Conservation (phyloP, 192 early-diverging fungal species). For the Coemansia sp. region DNA sequence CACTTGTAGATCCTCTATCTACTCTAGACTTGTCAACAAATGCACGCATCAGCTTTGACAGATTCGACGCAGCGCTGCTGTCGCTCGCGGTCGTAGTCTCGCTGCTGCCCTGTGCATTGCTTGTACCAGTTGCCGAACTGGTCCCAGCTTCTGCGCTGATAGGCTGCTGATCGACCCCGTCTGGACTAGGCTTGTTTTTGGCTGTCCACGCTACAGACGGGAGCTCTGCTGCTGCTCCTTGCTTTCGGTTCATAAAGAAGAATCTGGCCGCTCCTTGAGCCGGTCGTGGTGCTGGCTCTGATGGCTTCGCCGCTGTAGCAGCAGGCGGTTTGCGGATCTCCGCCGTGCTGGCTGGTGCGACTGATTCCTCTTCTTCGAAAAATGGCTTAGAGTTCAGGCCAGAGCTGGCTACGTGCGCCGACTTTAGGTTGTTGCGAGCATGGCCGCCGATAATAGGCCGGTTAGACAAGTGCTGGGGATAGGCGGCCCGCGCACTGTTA, state of each 20-base stretch:
- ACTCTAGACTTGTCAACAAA: background rate
- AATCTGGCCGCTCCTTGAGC: slow-evolving; percentile 1
- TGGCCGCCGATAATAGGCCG: slow-evolving; percentile 20
- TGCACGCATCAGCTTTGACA: slow-evolving; percentile 2
- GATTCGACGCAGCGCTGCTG: background rate
- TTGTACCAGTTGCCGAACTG: background rate
- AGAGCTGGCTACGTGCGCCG: slow-evolving; percentile 8
- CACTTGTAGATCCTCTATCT: background rate
- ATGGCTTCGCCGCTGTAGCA: background rate
- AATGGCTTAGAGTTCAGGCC: slow-evolving; percentile 19
- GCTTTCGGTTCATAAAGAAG: slow-evolving; percentile 19
- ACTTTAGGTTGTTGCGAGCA: slow-evolving; percentile 31
- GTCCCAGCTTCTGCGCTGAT: background rate
- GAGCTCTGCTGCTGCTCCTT: background rate
- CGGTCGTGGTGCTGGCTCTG: slow-evolving; percentile 6
- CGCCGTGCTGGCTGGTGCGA: background rate
- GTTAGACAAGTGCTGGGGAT: background rate
- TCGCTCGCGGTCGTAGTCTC: background rate
- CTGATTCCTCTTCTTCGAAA: slow-evolving; percentile 15
- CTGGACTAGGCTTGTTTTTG: background rate
- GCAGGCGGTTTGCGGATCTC: background rate
- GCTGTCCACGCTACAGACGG: slow-evolving; percentile 12
- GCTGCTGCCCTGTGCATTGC: background rate
- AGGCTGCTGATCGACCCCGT: background rate
- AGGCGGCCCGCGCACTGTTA: background rate